Percentiles rank a stretch among this genome's conserved stretches.
phyloP scores from a whole-genome alignment of 306 rosid species.

The Biancaea sappan region DNA sequence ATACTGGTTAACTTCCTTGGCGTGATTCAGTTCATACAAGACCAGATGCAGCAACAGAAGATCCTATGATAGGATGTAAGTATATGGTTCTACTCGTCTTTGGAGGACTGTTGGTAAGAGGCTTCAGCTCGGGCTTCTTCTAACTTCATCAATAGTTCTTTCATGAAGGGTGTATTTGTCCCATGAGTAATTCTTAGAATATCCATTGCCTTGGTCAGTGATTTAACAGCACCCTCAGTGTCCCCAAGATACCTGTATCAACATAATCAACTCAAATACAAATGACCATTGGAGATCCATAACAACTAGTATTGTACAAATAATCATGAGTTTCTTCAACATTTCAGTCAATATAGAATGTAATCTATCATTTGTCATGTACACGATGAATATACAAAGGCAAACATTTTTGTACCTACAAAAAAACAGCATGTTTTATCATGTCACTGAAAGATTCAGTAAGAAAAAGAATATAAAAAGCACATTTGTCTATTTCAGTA shows the following conservation, averaged over 20 bases:
- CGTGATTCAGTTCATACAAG: too few species aligned
- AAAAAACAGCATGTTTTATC: not conserved
- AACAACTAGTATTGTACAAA: not conserved
- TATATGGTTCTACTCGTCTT: constrained; percentile 32
- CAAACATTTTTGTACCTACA: not conserved
- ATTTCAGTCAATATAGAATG: constrained; percentile 7
- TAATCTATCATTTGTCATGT: not conserved
- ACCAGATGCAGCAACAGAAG: not conserved
- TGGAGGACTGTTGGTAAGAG: constrained; percentile 55
- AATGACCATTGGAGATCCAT: not conserved
- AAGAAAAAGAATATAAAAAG: constrained; percentile 16
- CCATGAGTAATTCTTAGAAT: constrained; percentile 83
- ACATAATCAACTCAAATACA: constrained; percentile 15
- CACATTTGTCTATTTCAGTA: not conserved
- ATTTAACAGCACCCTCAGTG: constrained; percentile 63
- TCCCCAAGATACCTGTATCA: constrained; percentile 68
- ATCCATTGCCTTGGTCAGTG: constrained; percentile 69
- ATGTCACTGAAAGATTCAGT: constrained; percentile 3
- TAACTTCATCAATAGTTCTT: constrained; percentile 69
- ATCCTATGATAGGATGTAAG: not conserved
- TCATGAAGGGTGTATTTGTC: constrained; percentile 67
- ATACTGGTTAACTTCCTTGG: not conserved
- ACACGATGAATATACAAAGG: not conserved
- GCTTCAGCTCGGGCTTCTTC: constrained; percentile 94
- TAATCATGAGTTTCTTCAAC: not conserved